A percentile compares a stretch with the other conserved stretches of the same genome.
These are phyloP conservation scores for Saccharomyces hybrid DNA, from an alignment of 1,139 yeast genomes.

Conservation along the genomic window DNA sequence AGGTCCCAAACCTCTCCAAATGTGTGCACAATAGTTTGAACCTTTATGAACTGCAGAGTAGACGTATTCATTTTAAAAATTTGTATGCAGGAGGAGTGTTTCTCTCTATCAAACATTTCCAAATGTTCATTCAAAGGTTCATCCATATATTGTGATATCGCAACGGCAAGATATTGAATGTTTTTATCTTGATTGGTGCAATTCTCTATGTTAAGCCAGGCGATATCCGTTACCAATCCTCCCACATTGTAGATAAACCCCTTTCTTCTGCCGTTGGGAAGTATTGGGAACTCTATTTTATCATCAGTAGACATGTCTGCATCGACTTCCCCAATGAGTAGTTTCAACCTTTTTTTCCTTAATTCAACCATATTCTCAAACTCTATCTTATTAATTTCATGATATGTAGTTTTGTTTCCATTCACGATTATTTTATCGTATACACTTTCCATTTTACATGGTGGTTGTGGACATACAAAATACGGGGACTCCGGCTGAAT, in stretches of 20 bases:
- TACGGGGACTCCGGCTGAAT: constrained; percentile 15
- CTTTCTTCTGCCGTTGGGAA: constrained; percentile 33
- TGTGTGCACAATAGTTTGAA: constrained; percentile 36
- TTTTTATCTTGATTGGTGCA: constrained; percentile 13
- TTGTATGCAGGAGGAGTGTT: constrained; percentile 39
- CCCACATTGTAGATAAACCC: constrained; percentile 49
- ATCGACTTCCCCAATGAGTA: constrained; percentile 19
- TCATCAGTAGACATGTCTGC: constrained; percentile 15
- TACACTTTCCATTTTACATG: constrained; percentile 6
- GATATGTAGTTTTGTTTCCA: constrained; percentile 12
- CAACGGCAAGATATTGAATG: constrained; percentile 45
- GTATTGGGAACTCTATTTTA: constrained; percentile 25
- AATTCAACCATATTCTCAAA: constrained; percentile 13
- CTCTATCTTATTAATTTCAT: constrained; percentile 12
- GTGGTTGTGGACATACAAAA: constrained; percentile 11
- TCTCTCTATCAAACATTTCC: constrained; percentile 35
- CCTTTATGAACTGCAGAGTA: constrained; percentile 25
- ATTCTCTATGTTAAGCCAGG: constrained; percentile 40
- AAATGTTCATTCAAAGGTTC: constrained; percentile 28
- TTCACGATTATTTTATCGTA: constrained; percentile 16
- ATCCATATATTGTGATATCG: constrained; percentile 36
- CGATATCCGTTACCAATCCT: constrained; percentile 46
- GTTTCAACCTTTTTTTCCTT: constrained; percentile 12
- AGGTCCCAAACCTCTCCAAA: constrained; percentile 51
- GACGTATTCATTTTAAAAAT: constrained; percentile 40